Percentiles rank a stretch among this genome's conserved stretches.
These are phyloP conservation scores for Russula earlei DNA, from an alignment of 768 basidiomycete species.

Conservation along the genomic window DNA sequence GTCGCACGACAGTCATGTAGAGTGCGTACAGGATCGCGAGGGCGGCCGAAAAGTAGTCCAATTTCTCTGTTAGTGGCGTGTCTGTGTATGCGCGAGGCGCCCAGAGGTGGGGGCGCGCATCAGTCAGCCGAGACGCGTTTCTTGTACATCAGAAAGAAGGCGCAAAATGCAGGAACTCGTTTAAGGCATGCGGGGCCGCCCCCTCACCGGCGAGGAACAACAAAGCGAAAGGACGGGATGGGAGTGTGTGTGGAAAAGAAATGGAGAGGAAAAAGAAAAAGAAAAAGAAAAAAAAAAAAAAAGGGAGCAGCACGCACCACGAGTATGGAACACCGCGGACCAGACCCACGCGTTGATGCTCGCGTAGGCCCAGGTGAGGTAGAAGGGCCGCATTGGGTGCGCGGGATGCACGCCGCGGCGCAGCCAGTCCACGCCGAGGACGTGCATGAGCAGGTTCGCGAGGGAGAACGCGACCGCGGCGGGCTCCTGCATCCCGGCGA, in stretches of 20 bases:
- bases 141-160: constrained; percentile 3
- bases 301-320: constrained; percentile 45
- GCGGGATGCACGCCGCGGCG: constrained; percentile 35
- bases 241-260: background rate
- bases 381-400: constrained; percentile 66
- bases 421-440: constrained; percentile 45
- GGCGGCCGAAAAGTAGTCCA: constrained; percentile 95
- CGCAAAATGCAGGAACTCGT: background rate
- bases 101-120: constrained; percentile 6
- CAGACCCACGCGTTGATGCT: constrained; percentile 90
- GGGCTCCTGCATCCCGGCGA: constrained; percentile 89
- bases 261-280: background rate
- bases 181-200: too few species aligned
- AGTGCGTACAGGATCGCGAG: constrained; percentile 73
- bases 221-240: too few species aligned
- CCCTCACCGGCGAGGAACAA: too few species aligned
- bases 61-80: constrained; percentile 68
- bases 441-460: constrained; percentile 74
- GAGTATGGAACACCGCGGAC: constrained; percentile 85
- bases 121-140: background rate
- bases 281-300: background rate
- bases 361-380: constrained; percentile 52
- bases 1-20: constrained; percentile 66
- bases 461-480: constrained; percentile 85
- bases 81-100: constrained; percentile 38